Base-by-base conservation (phyloP, 805 yeast species). In the Danielia reshetovae region DNA sequence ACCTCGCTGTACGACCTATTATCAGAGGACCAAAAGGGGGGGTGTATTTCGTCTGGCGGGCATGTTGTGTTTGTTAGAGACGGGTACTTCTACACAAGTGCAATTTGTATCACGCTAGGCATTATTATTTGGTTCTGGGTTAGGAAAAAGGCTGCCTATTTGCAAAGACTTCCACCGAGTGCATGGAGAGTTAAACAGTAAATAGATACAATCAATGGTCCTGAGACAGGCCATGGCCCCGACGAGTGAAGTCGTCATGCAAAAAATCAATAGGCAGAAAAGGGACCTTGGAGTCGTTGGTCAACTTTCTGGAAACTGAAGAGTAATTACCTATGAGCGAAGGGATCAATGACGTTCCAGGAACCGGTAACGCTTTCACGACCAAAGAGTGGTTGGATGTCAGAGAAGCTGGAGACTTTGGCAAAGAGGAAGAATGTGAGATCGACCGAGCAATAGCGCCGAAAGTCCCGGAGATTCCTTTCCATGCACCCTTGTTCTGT, bases 11-110 rank as follows among this genome's bases (percentile, higher is more conserved):
- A 23, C 18, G 25, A 15, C 8, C 32, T 41, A 7, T 36, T 2
- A 34, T 49, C 33, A 2, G 73, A 68, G 37, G 46, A 55, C 4
- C 61, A 58, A 32, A 81, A 76, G 44, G 65, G 62, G 24, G 45
- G 58, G 32, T 86, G 96, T 57, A 35, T 50, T 11, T 61, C 53
- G 5, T 49, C 60, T 2, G 79, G 77, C 5, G 96, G 96, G 1
- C 36, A 39, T 3, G 77, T 87, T 39, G 39, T 51, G 0, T 59
- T 75, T 2, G 35, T 72, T 1, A 68, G 73, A 35, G 97, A 93
- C 59, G 98, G 98, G 0, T 90, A 89, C 60, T 87, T 80, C 59
- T 69, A 73, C 32, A 81, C 94, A 25, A 90, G 88, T 54, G 34
- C 75, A 7, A 39, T 86, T 9, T 90, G 97, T 59, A 74, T 89